A percentile compares a stretch with the other conserved stretches of the same genome.
These are phyloP conservation scores for Candida schatavii DNA, from an alignment of 805 yeast genomes.

Conservation along the genomic window DNA sequence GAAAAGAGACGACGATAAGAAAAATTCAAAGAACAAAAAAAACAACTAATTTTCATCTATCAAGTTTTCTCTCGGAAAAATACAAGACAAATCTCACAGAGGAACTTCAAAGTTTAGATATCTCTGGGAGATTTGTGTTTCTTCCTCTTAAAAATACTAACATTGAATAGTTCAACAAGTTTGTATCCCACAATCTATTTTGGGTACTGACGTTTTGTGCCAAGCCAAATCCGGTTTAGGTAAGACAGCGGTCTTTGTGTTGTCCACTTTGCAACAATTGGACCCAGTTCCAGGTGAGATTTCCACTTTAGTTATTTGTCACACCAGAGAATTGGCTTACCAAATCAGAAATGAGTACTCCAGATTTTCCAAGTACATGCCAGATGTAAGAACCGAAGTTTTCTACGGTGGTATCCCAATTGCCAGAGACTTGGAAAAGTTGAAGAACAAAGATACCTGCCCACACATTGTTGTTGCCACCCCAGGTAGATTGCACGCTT, in stretches of 20 bases:
- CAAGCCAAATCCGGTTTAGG: conserved; percentile 99
- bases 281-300: conserved; percentile 98
- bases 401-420: conserved; percentile 95
- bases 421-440: conserved; percentile 77
- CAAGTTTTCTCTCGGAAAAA: no score
- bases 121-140: background rate
- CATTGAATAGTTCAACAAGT: conserved; percentile 83
- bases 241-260: conserved; percentile 96
- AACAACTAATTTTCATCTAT: no score
- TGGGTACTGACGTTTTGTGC: conserved; percentile 96
- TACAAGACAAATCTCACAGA: background rate
- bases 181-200: conserved; percentile 95
- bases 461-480: conserved; percentile 98
- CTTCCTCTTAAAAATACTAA: conserved; percentile 7
- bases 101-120: background rate
- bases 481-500: conserved; percentile 95
- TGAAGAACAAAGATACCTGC: conserved; percentile 88
- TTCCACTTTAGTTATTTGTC: conserved; percentile 91
- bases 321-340: conserved; percentile 97
- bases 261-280: conserved; percentile 92
- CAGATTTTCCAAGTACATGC: conserved; percentile 97
- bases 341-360: conserved; percentile 97
- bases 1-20: no score
- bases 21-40: no score
- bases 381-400: conserved; percentile 94